phyloP scores from a whole-genome alignment of 1,284 basidiomycete species.

The Heterobasidion occidentale region DNA sequence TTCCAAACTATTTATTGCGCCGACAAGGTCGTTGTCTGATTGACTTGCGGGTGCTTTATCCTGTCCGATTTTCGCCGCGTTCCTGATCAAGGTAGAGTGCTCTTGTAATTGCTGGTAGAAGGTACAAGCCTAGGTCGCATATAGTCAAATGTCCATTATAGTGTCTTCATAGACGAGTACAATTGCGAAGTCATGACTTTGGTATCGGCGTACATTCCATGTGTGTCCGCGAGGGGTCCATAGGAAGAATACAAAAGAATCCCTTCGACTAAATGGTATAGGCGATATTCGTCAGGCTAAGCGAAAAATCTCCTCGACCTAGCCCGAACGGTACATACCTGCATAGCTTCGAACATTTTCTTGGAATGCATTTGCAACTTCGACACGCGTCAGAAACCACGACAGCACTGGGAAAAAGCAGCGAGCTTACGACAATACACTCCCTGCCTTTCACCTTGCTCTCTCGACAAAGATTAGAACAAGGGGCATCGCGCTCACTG shows the following conservation, averaged over 20 bases:
- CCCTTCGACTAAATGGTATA: conserved; percentile 37
- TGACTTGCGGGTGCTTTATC: not conserved
- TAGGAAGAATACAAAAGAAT: conserved; percentile 71
- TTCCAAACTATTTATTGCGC: too few relatives aligned
- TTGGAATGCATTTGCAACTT: conserved; percentile 67
- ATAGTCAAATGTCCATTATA: not conserved
- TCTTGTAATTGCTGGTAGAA: too few relatives aligned
- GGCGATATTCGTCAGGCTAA: conserved; percentile 1
- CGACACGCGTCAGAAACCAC: not conserved
- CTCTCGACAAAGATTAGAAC: conserved; percentile 60
- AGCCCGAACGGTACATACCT: conserved; percentile 35
- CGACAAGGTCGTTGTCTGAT: too few relatives aligned
- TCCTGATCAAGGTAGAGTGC: too few relatives aligned
- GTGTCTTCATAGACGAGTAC: not conserved
- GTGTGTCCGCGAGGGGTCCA: conserved; percentile 63
- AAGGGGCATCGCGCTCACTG: conserved; percentile 46
- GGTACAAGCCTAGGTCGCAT: too few relatives aligned
- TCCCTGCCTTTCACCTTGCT: conserved; percentile 35
- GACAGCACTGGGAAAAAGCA: not conserved
- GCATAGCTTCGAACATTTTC: conserved; percentile 70
- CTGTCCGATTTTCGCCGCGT: too few relatives aligned
- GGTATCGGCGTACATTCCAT: conserved; percentile 70
- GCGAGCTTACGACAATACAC: conserved; percentile 54
- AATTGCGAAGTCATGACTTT: conserved; percentile 23
- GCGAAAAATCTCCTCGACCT: conserved; percentile 7